Base-by-base conservation (phyloP, 106 monocot species). In the Dendrobium catenatum region DNA sequence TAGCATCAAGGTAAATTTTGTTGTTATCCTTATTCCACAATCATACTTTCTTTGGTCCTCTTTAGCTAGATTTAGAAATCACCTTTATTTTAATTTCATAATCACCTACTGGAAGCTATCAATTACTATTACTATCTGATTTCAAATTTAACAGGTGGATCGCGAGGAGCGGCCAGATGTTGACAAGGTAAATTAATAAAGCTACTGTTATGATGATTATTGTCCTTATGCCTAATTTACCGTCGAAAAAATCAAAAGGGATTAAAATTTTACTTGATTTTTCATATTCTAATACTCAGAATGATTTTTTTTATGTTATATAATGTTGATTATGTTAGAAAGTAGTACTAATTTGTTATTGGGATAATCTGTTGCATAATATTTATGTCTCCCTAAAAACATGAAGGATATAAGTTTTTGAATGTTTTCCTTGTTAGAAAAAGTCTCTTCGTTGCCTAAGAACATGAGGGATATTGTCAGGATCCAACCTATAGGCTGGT, bases 91-190 rank as follows among this genome's bases (percentile, higher is more conserved):
- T 19, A 51, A 51, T 51, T 51, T 10, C 22, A 24, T 9, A 9
- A 15, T 26, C 64, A 24, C 24, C 24, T 72, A 16, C 51, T 75
- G 8, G n/a, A 29, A 74, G 4, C 42, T 74, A 42, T 74, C 43
- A 42, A 74, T 7, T 20, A 74, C 43, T 74, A 20, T 16, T 1
- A 19, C 33, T 66, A 29, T 24, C 74, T 83, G 42, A 83, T 78
- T 13, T 19, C 68, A 67, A 73, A 61, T 79, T 59, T 86, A 79
- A 82, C 84, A 97, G 96, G 96, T 97, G 6, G 96, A 97, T 81
- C 87, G 96, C 37, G 94, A 94, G 80, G 94, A 94, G 78, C 87
- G 94, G 73, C 96, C 94, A 81, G 96, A 97, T 94, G 94, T 97
- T 86, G 96, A 97, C 80, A 97, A 97, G 92, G 94, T 97, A 86